Conservation (phyloP, 2,329 filamentous ascomycete genomes). For the Phialophora expanda region DNA sequence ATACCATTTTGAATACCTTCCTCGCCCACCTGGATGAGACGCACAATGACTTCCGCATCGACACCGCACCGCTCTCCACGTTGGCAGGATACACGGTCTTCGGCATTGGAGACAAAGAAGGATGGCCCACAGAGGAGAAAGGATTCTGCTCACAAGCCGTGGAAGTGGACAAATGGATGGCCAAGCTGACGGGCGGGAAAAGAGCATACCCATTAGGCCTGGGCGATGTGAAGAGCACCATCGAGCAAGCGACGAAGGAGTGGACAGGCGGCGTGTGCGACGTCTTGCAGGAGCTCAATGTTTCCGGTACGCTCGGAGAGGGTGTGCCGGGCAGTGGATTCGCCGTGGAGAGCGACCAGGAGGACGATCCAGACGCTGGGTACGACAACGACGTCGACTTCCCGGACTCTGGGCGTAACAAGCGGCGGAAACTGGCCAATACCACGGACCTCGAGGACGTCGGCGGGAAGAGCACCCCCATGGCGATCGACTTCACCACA, state of each 20-base stretch:
- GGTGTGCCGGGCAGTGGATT: constrained; percentile 80
- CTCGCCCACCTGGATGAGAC: constrained; percentile 87
- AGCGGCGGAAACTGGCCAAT: constrained; percentile 51
- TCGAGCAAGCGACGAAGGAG: constrained; percentile 69
- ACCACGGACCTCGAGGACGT: constrained; percentile 87
- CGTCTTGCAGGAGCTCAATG: constrained; percentile 65
- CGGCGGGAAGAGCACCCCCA: constrained; percentile 53
- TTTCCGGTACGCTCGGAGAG: constrained; percentile 63
- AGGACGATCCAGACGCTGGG: constrained; percentile 63
- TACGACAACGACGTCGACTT: constrained; percentile 59
- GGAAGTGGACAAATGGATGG: constrained; percentile 94
- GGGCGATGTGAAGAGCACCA: constrained; percentile 81
- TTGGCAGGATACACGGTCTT: constrained; percentile 91
- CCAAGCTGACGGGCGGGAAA: constrained; percentile 85
- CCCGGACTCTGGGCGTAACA: constrained; percentile 49
- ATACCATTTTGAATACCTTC: constrained; percentile 86
- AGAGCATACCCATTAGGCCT: constrained; percentile 87
- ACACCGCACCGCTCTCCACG: constrained; percentile 78
- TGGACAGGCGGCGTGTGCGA: constrained; percentile 79
- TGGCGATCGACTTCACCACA: constrained; percentile 82
- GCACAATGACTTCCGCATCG: constrained; percentile 94
- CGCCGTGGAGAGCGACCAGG: constrained; percentile 81
- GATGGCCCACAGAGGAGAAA: constrained; percentile 87
- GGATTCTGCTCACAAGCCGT: constrained; percentile 93
- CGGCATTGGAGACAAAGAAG: constrained; percentile 87